Evolutionary conservation across 1,284 basidiomycete genomes (phyloP).

Genomic region (Cryptococcus maquisensis): DNA sequence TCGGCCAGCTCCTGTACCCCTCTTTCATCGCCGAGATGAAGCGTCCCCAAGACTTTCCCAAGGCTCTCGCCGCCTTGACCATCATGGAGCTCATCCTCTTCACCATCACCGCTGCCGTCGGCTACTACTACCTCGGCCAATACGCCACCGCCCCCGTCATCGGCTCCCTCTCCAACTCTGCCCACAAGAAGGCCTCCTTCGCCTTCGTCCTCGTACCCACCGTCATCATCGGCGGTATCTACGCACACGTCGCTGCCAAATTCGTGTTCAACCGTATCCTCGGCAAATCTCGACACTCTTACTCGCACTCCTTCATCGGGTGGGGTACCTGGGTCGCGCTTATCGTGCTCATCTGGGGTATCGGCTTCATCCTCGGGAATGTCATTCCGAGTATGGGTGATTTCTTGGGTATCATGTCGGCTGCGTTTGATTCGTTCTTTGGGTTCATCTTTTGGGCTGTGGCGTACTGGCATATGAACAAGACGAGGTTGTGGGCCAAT

Average conservation of each 20-base stretch:
- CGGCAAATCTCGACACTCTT: constrained; percentile 53
- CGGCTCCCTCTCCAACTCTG: constrained; percentile 42
- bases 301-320: constrained; percentile 57
- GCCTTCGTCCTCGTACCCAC: constrained; percentile 43
- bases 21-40: constrained; percentile 51
- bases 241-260: constrained; percentile 42
- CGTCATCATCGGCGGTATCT: constrained; percentile 45
- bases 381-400: constrained; percentile 31
- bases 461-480: constrained; percentile 50
- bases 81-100: constrained; percentile 60
- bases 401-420: constrained; percentile 48
- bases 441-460: constrained; percentile 52
- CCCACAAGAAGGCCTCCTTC: constrained; percentile 55
- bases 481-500: constrained; percentile 33
- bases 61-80: constrained; percentile 51
- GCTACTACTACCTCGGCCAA: constrained; percentile 53
- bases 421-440: constrained; percentile 36
- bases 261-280: constrained; percentile 47
- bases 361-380: constrained; percentile 60
- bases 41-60: constrained; percentile 58
- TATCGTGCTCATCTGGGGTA: constrained; percentile 56
- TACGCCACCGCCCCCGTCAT: constrained; percentile 46
- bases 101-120: constrained; percentile 59
- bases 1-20: constrained; percentile 56
- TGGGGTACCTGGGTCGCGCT: constrained; percentile 61